Evolutionary conservation across 805 yeast species (phyloP).

Genomic region (Suhomyces vadensis): DNA sequence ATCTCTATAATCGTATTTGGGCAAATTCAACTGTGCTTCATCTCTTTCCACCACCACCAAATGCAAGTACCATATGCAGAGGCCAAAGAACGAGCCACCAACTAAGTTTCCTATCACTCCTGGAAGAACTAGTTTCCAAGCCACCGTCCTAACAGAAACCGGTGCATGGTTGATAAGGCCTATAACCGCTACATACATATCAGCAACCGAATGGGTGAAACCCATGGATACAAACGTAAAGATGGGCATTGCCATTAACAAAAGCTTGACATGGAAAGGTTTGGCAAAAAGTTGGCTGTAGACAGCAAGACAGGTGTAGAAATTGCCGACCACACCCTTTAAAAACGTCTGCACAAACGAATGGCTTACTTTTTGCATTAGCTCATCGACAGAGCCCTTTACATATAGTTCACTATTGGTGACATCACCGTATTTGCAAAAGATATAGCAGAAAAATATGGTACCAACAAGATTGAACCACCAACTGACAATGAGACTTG

Average conservation of each 20-base stretch:
- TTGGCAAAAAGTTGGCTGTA: constrained; percentile 77
- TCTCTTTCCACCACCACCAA: constrained; percentile 72
- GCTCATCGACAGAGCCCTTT: constrained; percentile 50
- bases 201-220: constrained; percentile 80
- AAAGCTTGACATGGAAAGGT: constrained; percentile 72
- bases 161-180: constrained; percentile 70
- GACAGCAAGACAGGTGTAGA: constrained; percentile 72
- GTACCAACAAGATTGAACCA: constrained; percentile 64
- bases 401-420: constrained; percentile 43
- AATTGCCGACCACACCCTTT: constrained; percentile 76
- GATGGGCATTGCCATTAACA: constrained; percentile 65
- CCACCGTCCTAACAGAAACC: constrained; percentile 59
- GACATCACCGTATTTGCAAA: constrained; percentile 58
- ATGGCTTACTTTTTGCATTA: constrained; percentile 42
- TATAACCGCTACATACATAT: constrained; percentile 67
- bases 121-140: constrained; percentile 74
- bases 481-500: constrained; percentile 70
- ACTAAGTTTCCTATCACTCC: constrained; percentile 73
- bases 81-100: constrained; percentile 74
- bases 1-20: constrained; percentile 69
- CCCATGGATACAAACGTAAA: constrained; percentile 80
- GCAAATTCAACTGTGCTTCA: constrained; percentile 59
- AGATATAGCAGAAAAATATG: constrained; percentile 64
- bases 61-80: constrained; percentile 73
- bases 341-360: constrained; percentile 64